Evolutionary conservation across 495 filamentous ascomycete species (phyloP).

Genomic region (Penicillium verhagenii): DNA sequence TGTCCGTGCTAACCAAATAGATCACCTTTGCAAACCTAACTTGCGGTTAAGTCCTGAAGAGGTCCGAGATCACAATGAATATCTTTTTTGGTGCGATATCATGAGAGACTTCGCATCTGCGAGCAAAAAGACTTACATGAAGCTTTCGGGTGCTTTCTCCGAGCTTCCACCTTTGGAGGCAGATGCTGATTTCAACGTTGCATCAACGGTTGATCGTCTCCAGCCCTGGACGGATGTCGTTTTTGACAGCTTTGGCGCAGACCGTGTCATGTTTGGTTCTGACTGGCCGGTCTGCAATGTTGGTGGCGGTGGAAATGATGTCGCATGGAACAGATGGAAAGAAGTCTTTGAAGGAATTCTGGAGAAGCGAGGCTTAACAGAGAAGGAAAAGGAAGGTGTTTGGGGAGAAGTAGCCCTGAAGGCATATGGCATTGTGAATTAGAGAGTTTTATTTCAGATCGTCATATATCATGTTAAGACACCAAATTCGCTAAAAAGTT

Average conservation of each 20-base stretch:
- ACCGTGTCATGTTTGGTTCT: slow-evolving; percentile 81
- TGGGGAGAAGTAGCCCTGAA: slow-evolving; percentile 68
- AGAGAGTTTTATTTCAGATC: slow-evolving; percentile 4
- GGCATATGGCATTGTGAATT: slow-evolving; percentile 57
- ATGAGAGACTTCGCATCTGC: slow-evolving; percentile 48
- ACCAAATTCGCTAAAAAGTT: background rate
- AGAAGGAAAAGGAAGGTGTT: slow-evolving; percentile 58
- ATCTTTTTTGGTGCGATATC: slow-evolving; percentile 49
- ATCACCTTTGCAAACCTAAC: slow-evolving; percentile 88
- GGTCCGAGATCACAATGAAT: slow-evolving; percentile 52
- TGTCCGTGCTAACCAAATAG: slow-evolving; percentile 36
- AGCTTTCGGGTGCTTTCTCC: slow-evolving; percentile 79
- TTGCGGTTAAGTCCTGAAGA: slow-evolving; percentile 47
- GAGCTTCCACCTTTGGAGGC: slow-evolving; percentile 58
- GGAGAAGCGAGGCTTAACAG: slow-evolving; percentile 52
- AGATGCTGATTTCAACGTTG: slow-evolving; percentile 35
- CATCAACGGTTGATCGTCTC: slow-evolving; percentile 40
- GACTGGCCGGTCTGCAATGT: slow-evolving; percentile 89
- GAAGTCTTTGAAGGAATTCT: slow-evolving; percentile 53
- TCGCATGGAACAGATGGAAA: slow-evolving; percentile 51
- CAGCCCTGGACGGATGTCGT: slow-evolving; percentile 66
- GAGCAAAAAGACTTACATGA: slow-evolving; percentile 69
- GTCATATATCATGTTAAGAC: background rate
- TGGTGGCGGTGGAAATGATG: slow-evolving; percentile 53
- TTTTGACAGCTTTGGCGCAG: slow-evolving; percentile 64